Conservation (phyloP, 352 stramenopile species). For the Phytophthora crassamura region DNA sequence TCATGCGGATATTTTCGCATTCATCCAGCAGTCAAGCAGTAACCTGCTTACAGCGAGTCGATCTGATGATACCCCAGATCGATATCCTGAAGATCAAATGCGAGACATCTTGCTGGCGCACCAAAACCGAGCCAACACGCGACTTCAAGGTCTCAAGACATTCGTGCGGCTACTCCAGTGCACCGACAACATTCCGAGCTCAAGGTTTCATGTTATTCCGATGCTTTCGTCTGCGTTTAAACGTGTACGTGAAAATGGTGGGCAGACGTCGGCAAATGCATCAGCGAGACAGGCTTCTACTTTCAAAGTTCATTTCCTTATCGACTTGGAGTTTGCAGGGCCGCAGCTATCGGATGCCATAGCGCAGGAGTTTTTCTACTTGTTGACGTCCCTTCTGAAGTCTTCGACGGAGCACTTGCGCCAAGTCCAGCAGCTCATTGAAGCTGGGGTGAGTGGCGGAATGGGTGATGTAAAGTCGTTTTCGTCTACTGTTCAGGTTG, state of each 20-base stretch:
- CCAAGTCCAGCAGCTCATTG: conserved; percentile 46
- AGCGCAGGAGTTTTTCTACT: conserved; percentile 65
- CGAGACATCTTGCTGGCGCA: conserved; percentile 58
- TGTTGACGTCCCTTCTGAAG: conserved; percentile 67
- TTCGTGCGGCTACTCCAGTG: conserved; percentile 65
- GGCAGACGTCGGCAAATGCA: background rate
- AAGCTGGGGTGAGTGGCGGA: conserved; percentile 14
- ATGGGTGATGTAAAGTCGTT: conserved; percentile 25
- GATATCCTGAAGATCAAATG: conserved; percentile 56
- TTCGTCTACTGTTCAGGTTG: conserved; percentile 46
- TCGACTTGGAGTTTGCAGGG: conserved; percentile 76
- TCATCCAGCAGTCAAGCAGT: conserved; percentile 67
- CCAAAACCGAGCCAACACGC: conserved; percentile 48
- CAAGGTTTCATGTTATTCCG: conserved; percentile 76
- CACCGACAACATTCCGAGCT: conserved; percentile 62
- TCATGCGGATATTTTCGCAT: conserved; percentile 82
- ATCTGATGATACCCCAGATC: background rate
- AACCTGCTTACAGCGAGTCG: conserved; percentile 14
- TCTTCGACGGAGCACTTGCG: conserved; percentile 45
- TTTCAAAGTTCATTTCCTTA: conserved; percentile 82
- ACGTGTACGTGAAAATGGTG: conserved; percentile 28
- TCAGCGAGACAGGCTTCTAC: conserved; percentile 25
- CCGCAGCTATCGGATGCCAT: conserved; percentile 50
- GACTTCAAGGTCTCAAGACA: conserved; percentile 70
- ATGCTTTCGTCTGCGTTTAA: conserved; percentile 83